Evolutionary conservation across 2,329 filamentous ascomycete species (phyloP).

Genomic region (Phyllosticta paracitricarpa): DNA sequence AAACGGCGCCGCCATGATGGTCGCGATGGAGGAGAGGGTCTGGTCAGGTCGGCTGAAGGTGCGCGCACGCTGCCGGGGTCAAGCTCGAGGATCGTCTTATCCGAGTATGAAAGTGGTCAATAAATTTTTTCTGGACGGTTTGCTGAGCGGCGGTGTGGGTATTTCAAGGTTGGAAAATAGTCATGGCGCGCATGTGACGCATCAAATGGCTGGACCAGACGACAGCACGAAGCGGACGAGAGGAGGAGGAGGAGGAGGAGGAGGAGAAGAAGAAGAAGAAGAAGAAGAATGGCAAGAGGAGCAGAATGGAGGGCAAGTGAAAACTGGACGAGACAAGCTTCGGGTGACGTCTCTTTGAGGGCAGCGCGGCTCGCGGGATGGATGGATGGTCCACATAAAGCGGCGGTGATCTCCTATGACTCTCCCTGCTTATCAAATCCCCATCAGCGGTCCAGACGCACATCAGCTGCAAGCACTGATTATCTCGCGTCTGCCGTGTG

Average conservation of each 20-base stretch:
- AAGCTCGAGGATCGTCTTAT: no score
- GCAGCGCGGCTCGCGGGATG: background rate
- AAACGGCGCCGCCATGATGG: background rate
- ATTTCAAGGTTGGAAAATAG: background rate
- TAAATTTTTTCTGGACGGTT: no score
- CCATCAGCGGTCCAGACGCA: background rate
- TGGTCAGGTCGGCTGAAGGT: background rate
- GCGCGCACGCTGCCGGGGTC: no score
- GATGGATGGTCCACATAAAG: background rate
- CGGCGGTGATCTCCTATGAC: background rate
- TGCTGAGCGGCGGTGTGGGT: background rate
- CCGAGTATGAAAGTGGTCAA: no score
- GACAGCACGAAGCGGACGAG: background rate
- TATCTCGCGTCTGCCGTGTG: background rate
- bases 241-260: no score
- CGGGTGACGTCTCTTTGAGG: background rate
- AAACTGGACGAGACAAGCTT: background rate
- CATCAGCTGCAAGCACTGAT: background rate
- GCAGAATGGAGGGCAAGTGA: background rate
- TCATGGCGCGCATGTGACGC: background rate
- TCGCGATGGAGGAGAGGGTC: background rate
- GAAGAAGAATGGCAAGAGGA: no score
- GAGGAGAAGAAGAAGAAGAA: background rate
- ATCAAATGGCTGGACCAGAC: background rate
- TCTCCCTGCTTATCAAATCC: background rate